Conservation (phyloP, 441 rosid genomes). For the Jatropha podagrica region DNA sequence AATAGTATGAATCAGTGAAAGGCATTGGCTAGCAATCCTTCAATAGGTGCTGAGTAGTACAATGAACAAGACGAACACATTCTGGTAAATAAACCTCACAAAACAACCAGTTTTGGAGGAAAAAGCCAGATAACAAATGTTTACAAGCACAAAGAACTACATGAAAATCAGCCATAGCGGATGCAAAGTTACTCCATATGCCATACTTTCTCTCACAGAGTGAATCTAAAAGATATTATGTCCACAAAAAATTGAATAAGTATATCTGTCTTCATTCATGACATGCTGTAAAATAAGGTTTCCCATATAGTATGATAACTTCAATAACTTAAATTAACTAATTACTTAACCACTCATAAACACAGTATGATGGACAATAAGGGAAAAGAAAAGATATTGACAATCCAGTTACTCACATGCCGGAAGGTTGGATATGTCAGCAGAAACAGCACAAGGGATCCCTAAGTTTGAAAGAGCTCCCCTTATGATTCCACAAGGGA, state of each 20-base stretch:
- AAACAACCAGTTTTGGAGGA: not conserved
- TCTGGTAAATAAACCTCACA: not conserved
- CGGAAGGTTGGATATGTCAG: conserved; percentile 92
- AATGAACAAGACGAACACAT: not conserved
- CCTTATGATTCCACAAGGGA: conserved; percentile 95
- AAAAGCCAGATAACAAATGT: not conserved
- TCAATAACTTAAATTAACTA: not conserved
- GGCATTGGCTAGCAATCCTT: not conserved
- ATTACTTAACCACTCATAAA: not conserved
- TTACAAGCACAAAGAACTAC: not conserved
- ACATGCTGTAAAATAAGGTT: not conserved
- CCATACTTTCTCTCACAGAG: not conserved
- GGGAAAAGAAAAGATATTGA: not conserved
- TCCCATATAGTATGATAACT: not conserved
- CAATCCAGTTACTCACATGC: conserved; percentile 63
- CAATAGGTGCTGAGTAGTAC: not conserved
- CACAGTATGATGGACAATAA: not conserved
- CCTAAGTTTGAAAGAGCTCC: conserved; percentile 98
- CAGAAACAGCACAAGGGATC: conserved; percentile 93
- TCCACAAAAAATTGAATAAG: not conserved
- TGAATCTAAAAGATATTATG: not conserved
- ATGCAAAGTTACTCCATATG: not conserved
- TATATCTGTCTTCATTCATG: not conserved
- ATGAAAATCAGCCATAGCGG: not conserved
- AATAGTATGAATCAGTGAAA: not conserved